Percentiles rank a stretch among this genome's conserved stretches.
phyloP scores from a whole-genome alignment of 306 rosid species.

The Pyrus betulifolia region DNA sequence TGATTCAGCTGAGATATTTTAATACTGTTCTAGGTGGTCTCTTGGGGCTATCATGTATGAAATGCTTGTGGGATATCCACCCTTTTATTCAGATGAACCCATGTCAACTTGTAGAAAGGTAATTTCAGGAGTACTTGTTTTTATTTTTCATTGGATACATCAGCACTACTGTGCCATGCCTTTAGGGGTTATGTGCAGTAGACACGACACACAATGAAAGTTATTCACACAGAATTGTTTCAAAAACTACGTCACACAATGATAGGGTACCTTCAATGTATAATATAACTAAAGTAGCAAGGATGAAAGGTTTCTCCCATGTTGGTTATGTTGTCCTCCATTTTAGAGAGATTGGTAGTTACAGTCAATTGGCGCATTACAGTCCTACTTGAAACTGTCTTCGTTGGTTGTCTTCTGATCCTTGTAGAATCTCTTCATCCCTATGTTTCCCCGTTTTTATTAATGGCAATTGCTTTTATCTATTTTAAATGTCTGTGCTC shows the following conservation, averaged over 20 bases:
- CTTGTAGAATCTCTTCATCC: background rate
- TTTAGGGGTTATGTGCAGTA: background rate
- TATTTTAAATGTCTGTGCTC: background rate
- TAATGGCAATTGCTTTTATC: too few species aligned
- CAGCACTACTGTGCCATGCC: background rate
- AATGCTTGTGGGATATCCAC: constrained; percentile 98
- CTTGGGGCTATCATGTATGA: constrained; percentile 98
- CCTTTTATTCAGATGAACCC: constrained; percentile 96
- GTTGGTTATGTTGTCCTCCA: background rate
- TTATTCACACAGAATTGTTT: background rate
- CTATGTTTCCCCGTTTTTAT: too few species aligned
- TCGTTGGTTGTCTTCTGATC: background rate
- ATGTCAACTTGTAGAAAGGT: constrained; percentile 98
- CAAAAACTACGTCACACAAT: background rate
- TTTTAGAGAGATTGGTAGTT: too few species aligned
- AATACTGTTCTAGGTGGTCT: constrained; percentile 76
- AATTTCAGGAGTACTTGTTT: constrained; percentile 16
- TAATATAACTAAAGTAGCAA: background rate
- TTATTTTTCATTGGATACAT: background rate
- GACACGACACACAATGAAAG: background rate
- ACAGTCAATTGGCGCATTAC: too few species aligned
- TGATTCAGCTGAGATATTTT: constrained; percentile 22
- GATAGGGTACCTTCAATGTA: background rate
- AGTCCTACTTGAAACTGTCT: too few species aligned
- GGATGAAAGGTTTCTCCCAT: background rate